phyloP scores from a whole-genome alignment of 352 stramenopile species.

The Phytopythium vexans region DNA sequence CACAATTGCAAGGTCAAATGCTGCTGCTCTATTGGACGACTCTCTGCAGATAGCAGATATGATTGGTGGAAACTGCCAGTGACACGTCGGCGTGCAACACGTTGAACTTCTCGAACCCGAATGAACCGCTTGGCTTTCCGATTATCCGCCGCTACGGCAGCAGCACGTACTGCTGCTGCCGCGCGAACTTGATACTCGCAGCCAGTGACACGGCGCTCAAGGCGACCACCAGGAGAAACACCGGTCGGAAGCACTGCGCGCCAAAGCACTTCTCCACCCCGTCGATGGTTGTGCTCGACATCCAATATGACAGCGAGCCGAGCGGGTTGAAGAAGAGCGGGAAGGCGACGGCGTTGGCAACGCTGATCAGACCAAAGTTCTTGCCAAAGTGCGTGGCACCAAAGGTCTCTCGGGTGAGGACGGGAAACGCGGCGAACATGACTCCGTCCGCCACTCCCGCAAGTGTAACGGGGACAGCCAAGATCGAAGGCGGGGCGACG shows the following conservation, averaged over 20 bases:
- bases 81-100: too few relatives aligned
- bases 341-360: conserved; percentile 72
- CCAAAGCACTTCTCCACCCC: conserved; percentile 55
- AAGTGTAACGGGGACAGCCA: conserved; percentile 57
- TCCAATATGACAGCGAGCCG: conserved; percentile 53
- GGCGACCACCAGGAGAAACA: conserved; percentile 55
- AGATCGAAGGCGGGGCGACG: conserved; percentile 27
- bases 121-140: too few relatives aligned
- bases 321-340: conserved; percentile 71
- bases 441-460: conserved; percentile 62
- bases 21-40: neutral
- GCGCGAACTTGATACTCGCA: conserved; percentile 52
- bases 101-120: too few relatives aligned
- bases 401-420: conserved; percentile 72
- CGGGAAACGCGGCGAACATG: conserved; percentile 71
- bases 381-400: conserved; percentile 68
- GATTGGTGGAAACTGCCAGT: conserved; percentile 2
- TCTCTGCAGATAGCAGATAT: neutral
- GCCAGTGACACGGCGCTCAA: conserved; percentile 49
- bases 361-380: conserved; percentile 74
- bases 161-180: conserved; percentile 22
- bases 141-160: neutral
- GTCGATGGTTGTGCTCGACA: conserved; percentile 27
- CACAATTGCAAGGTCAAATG: too few relatives aligned
- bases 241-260: conserved; percentile 49